Evolutionary conservation across 352 stramenopile species (phyloP).

Genomic region (Pythium dissotocum): DNA sequence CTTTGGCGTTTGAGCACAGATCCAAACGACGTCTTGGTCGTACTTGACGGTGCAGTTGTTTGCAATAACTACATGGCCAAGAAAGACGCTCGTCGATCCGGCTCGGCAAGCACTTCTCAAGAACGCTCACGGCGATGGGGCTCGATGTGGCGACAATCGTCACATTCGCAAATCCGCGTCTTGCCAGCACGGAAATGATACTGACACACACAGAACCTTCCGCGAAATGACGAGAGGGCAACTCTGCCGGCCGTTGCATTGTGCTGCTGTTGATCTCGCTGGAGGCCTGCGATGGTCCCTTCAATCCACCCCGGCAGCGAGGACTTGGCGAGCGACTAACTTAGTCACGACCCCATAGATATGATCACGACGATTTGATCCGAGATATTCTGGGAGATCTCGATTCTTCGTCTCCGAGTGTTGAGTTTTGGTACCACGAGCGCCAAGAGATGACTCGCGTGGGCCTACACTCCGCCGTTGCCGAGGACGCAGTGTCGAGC

Average conservation of each 20-base stretch:
- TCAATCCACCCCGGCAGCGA: too few relatives aligned
- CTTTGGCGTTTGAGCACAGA: slow-evolving; percentile 14
- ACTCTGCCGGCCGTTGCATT: too few relatives aligned
- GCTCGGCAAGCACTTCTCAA: not conserved
- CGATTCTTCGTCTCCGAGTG: not conserved
- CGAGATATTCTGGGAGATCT: not conserved
- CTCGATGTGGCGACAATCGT: not conserved
- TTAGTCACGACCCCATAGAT: too few relatives aligned
- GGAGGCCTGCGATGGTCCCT: too few relatives aligned
- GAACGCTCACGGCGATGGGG: slow-evolving; percentile 5
- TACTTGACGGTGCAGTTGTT: slow-evolving; percentile 16
- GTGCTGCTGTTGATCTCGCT: too few relatives aligned
- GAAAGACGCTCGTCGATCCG: not conserved
- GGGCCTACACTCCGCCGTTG: not conserved
- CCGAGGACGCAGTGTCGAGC: not conserved
- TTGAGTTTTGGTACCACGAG: not conserved
- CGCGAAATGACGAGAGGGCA: too few relatives aligned
- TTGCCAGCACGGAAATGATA: not conserved
- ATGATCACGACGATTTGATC: too few relatives aligned
- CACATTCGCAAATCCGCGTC: not conserved
- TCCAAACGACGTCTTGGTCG: slow-evolving; percentile 12
- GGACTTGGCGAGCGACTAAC: too few relatives aligned
- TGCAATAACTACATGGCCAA: slow-evolving; percentile 19
- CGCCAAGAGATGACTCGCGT: not conserved
- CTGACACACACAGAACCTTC: not conserved